Evolutionary conservation across 768 basidiomycete species (phyloP).

Genomic region (Trametes coccinea): DNA sequence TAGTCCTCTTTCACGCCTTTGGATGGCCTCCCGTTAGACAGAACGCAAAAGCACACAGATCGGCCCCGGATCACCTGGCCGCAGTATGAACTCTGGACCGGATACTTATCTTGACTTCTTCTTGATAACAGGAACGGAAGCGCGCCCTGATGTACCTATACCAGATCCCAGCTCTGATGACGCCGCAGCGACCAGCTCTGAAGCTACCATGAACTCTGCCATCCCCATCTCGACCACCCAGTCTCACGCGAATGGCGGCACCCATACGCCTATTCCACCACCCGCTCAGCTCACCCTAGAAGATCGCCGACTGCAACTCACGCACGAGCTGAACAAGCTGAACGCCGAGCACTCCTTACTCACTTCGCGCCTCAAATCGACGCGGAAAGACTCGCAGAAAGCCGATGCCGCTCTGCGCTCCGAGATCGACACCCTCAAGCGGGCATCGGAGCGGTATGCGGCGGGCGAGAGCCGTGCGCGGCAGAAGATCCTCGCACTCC

Average conservation of each 20-base stretch:
- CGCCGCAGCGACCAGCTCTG: neutral
- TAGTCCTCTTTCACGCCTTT: neutral
- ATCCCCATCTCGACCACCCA: slow-evolving; percentile 11
- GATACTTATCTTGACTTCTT: neutral
- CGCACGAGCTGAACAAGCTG: slow-evolving; percentile 62
- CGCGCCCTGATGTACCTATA: slow-evolving; percentile 8
- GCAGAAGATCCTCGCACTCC: slow-evolving; percentile 84
- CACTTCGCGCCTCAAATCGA: slow-evolving; percentile 67
- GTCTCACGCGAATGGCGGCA: slow-evolving; percentile 11
- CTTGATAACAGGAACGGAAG: slow-evolving; percentile 18
- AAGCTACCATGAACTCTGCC: slow-evolving; percentile 11
- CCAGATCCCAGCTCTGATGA: slow-evolving; percentile 15
- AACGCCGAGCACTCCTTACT: slow-evolving; percentile 70
- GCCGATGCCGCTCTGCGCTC: slow-evolving; percentile 76
- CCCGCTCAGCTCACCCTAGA: slow-evolving; percentile 54
- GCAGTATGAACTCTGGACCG: neutral
- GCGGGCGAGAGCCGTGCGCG: slow-evolving; percentile 76
- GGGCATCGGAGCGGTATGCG: slow-evolving; percentile 77
- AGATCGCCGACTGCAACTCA: slow-evolving; percentile 66
- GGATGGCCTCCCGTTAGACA: neutral
- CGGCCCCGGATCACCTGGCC: neutral
- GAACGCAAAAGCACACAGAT: neutral
- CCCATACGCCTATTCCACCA: slow-evolving; percentile 24
- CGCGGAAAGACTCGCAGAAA: slow-evolving; percentile 81
- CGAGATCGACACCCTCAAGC: slow-evolving; percentile 83